Conservation (phyloP, 768 basidiomycete genomes). For the Gelatoporia subvermispora region DNA sequence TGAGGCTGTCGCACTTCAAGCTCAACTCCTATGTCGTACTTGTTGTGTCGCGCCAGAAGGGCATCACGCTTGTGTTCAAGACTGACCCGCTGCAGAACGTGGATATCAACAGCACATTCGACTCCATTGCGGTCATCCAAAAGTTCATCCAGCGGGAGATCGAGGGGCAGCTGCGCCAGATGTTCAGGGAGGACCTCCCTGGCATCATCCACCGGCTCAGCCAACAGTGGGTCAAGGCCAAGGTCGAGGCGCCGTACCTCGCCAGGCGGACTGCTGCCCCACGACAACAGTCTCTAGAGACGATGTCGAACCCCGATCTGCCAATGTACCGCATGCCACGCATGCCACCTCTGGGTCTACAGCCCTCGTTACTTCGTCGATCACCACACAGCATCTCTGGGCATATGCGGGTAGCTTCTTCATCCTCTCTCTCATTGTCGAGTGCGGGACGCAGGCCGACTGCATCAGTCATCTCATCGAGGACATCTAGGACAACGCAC, state of each 20-base stretch:
- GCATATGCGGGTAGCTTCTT: slow-evolving; percentile 2
- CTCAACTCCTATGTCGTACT: slow-evolving; percentile 95
- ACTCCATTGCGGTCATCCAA: slow-evolving; percentile 95
- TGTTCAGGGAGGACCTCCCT: slow-evolving; percentile 96
- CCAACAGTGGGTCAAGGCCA: slow-evolving; percentile 93
- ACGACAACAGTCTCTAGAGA: slow-evolving; percentile 8
- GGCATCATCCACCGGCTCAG: slow-evolving; percentile 94
- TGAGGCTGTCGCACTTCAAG: slow-evolving; percentile 92
- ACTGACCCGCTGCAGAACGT: slow-evolving; percentile 98
- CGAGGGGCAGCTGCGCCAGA: slow-evolving; percentile 92
- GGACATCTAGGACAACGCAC: slow-evolving; percentile 17
- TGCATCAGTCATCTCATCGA: slow-evolving; percentile 7
- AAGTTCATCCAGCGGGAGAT: slow-evolving; percentile 98
- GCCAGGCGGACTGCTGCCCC: slow-evolving; percentile 39
- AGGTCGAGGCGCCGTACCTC: slow-evolving; percentile 89
- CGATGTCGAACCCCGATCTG: slow-evolving; percentile 14
- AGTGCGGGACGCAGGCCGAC: slow-evolving; percentile 17
- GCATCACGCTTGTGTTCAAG: slow-evolving; percentile 98
- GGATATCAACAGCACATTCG: slow-evolving; percentile 96
- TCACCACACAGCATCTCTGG: not conserved
- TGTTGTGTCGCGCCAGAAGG: slow-evolving; percentile 95
- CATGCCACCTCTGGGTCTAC: slow-evolving; percentile 12
- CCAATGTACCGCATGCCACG: slow-evolving; percentile 13
- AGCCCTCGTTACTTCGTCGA: slow-evolving; percentile 9
- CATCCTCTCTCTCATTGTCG: slow-evolving; percentile 1